Percentiles rank a stretch among this genome's conserved stretches.
Evolutionary conservation across 1,139 yeast genomes (phyloP).

Genomic region (Suhomyces bribrorum): DNA sequence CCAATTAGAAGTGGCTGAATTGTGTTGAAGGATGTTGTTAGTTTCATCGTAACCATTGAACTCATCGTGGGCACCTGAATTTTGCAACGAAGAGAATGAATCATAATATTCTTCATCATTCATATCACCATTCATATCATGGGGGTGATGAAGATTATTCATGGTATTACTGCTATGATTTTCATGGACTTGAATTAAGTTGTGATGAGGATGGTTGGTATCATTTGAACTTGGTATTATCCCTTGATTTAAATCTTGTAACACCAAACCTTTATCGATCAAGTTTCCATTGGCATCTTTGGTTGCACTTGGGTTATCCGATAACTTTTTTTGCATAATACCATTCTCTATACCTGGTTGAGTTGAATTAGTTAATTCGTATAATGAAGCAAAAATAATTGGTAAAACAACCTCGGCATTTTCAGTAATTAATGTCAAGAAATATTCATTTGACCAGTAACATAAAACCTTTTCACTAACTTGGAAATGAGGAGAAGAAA

Average conservation of each 20-base stretch:
- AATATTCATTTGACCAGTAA: conserved; percentile 94
- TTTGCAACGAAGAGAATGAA: conserved; percentile 42
- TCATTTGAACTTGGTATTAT: conserved; percentile 22
- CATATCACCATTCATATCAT: conserved; percentile 27
- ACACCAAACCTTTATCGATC: conserved; percentile 42
- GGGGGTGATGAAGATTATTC: conserved; percentile 14
- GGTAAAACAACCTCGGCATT: conserved; percentile 91
- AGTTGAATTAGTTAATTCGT: conserved; percentile 68
- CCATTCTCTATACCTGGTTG: conserved; percentile 55
- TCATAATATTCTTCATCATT: conserved; percentile 50
- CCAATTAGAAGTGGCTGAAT: conserved; percentile 65
- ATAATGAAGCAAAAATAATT: conserved; percentile 84
- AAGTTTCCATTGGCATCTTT: conserved; percentile 51
- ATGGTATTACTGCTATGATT: conserved; percentile 8
- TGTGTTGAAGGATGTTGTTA: conserved; percentile 29
- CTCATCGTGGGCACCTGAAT: conserved; percentile 20
- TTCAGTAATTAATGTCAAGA: conserved; percentile 85
- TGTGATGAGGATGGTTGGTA: conserved; percentile 21
- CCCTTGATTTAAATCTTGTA: conserved; percentile 24
- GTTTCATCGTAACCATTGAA: conserved; percentile 20
- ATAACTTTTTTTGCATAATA: conserved; percentile 44
- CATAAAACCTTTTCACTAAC: conserved; percentile 94
- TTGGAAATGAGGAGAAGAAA: conserved; percentile 94
- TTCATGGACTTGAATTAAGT: conserved; percentile 17
- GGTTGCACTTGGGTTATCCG: conserved; percentile 42